Base-by-base conservation (phyloP, 2,329 filamentous ascomycete species). In the Venturia aucupariae region DNA sequence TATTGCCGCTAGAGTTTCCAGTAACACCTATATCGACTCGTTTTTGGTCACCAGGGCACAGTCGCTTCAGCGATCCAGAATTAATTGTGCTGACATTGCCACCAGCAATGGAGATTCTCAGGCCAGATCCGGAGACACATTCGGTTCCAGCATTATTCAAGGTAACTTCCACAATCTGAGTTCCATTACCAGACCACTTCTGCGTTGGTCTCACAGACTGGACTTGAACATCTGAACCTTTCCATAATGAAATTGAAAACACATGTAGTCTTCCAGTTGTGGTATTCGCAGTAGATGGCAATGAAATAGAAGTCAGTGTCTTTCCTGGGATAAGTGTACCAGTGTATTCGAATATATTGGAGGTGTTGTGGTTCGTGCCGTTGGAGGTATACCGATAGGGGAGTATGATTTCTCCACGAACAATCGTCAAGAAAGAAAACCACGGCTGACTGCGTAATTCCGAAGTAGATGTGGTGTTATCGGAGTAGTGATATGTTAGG, bases 331-430 rank as follows among this genome's bases (percentile, higher is more conserved):
- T 70, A 10, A 82, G 64, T 2, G 74, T 66, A 0, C 73, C 75
- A 1, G 76, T 77, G 44, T 75, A 75, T 70, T 82, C 79, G 61
- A 78, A 81, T 24, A 81, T 77, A 67, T 79, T 75, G 4, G 75
- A 74, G 3, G 72, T 74, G 67, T 80, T 80, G 67, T 73, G 76
- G 68, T 79, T 77, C 4, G 74, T 76, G 30, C 73, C 73, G 48
- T 75, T 73, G 2, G 68, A 42, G 0, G 77, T 80, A 68, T 74
- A 80, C 54, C 76, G 75, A 63, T 69, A 72, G 0, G 79, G 78
- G 62, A 77, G 76, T 32, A 79, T 73, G 64, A 82, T 72, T 63
- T 80, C 77, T 55, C 80, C 80, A 17, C 75, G 46, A 27, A 11
- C 46, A 15, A 51, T 51, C 2, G 46, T 51, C 22, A 51, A 51